Base-by-base conservation (phyloP, 495 filamentous ascomycete species). In the Thozetella sp. region DNA sequence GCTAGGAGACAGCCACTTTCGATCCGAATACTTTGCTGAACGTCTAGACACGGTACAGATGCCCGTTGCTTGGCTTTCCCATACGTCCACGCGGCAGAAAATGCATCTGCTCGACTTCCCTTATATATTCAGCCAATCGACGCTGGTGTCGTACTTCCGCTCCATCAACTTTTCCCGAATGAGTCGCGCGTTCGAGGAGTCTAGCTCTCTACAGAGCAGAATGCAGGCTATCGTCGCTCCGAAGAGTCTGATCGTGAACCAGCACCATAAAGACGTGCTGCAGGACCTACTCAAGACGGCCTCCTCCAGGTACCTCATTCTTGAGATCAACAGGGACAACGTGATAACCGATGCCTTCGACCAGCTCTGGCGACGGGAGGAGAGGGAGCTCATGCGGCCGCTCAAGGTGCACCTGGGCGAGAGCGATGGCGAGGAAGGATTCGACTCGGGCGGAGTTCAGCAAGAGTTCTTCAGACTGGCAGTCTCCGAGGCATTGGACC, bases 391-490 rank as follows among this genome's bases (percentile, higher is more conserved):
- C 3, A 78, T 93, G 72, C 84, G 89, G 26, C 95, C 95, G 0
- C 76, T 99, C 25, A 97, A 96, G 61, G 90, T 99, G 25, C 86
- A 90, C 48, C 86, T 98, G 63, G 92, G 91, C 3, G 88, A 90
- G 67, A 81, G 87, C 22, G 81, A 82, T 58, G 92, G 93, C 17
- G 95, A 97, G 73, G 89, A 96, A 66, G 95, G 95, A 1, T 81
- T 94, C 20, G 95, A 99, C 73, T 90, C 93, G 57, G 95, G 95
- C 55, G 95, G 95, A 53, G 92, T 98, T 2, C 92, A 96, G 60
- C 93, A 94, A 67, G 95, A 99, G 59, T 98, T 97, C 73, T 97
- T 99, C 76, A 86, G 90, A 27, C 66, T 97, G 37, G 86, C 90
- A 54, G 85, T 96, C 63, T 85, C 80, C 3, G 88, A 96, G 66